These are phyloP conservation scores for Austroboletus rostrupii DNA, from an alignment of 1,284 basidiomycete species.

Conservation along the genomic window DNA sequence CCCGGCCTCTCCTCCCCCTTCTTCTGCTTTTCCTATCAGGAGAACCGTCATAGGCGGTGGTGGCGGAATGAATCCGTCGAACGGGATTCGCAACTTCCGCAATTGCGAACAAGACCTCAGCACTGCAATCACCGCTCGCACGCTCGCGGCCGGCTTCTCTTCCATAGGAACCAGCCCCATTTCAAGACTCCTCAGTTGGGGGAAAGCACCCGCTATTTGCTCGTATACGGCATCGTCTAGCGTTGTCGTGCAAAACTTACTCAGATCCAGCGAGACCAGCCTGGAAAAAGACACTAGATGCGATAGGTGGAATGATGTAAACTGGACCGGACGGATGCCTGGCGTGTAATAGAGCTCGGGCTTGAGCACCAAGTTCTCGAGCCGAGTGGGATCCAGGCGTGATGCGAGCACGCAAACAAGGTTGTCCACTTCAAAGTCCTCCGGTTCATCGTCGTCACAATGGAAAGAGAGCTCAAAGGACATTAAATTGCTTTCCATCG, in stretches of 20 bases:
- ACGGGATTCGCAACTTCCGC: constrained; percentile 7
- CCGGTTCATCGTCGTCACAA: neutral
- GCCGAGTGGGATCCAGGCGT: constrained; percentile 1
- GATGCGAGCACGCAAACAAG: constrained; percentile 7
- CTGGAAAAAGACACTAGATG: constrained; percentile 10
- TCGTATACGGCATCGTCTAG: constrained; percentile 15
- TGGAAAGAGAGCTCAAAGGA: constrained; percentile 8
- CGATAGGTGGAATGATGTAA: constrained; percentile 4
- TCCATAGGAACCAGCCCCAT: neutral
- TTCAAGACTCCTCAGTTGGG: constrained; percentile 7
- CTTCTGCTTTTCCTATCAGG: neutral
- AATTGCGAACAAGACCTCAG: constrained; percentile 8
- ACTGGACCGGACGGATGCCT: neutral
- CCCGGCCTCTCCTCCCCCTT: no score
- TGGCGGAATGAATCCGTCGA: constrained; percentile 12
- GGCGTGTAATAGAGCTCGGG: neutral
- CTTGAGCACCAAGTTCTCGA: constrained; percentile 5
- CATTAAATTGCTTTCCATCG: constrained; percentile 2
- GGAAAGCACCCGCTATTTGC: constrained; percentile 11
- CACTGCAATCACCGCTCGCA: constrained; percentile 13
- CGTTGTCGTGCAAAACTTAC: constrained; percentile 3
- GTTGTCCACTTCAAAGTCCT: constrained; percentile 2
- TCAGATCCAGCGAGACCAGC: constrained; percentile 7
- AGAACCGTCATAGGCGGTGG: neutral
- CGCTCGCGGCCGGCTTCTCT: constrained; percentile 9